Conservation (phyloP, 306 rosid genomes). For the Vigna unguiculata region DNA sequence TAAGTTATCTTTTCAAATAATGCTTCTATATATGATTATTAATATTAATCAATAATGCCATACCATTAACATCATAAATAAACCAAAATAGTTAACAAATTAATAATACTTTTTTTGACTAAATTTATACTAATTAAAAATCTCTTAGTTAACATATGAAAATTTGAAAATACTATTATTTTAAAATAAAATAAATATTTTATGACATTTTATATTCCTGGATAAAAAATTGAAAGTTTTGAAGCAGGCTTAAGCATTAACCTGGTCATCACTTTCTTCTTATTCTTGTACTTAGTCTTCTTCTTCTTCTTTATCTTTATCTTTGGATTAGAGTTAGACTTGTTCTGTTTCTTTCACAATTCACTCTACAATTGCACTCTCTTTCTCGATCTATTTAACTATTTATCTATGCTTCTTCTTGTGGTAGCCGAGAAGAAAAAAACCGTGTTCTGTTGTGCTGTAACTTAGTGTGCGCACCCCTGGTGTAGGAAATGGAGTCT, state of each 20-base stretch:
- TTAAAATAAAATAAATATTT: no score
- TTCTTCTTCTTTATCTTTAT: background rate
- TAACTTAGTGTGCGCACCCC: conserved; percentile 20
- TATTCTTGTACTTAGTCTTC: background rate
- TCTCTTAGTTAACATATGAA: no score
- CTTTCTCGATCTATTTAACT: background rate
- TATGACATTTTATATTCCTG: no score
- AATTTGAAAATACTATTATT: no score
- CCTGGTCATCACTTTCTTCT: conserved; percentile 15
- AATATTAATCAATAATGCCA: background rate
- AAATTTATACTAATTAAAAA: no score
- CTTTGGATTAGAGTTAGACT: conserved; percentile 25
- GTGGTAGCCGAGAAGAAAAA: conserved; percentile 9
- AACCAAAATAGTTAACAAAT: no score
- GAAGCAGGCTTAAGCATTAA: background rate
- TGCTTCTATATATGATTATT: no score
- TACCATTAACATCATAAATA: background rate
- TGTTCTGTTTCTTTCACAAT: conserved; percentile 28
- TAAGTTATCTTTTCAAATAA: no score
- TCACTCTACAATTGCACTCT: background rate
- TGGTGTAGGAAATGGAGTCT: conserved; percentile 62
- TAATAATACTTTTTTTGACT: no score
- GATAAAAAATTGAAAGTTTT: background rate
- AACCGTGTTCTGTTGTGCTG: background rate
- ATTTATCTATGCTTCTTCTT: conserved; percentile 8